Evolutionary conservation across 176 grass and related monocot species (phyloP), one percentile per base, ranked within the genome.

Genomic region (Hordeum marinum): DNA sequence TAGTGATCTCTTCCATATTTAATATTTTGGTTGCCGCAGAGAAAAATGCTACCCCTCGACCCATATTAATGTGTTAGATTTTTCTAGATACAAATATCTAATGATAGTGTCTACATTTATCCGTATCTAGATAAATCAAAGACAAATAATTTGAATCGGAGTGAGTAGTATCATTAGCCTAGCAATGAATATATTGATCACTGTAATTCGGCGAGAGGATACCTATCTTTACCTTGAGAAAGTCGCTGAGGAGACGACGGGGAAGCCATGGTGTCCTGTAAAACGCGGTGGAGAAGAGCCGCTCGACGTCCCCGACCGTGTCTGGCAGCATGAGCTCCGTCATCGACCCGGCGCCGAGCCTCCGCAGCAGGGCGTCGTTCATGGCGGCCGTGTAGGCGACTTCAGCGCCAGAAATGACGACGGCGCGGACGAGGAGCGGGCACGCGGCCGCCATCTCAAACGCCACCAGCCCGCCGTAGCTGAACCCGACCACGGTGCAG

Each of bases 391-490:
- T 83, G 88, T 88, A 83, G 64, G 40, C 6, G 31, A 71, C 21
- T 2, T 76, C 50, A 10, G 86, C 78, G 37, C 88, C 88, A 45
- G 88, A 88, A 12, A 74, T 20, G 79, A 91, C 82, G 11, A 94
- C 59, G 12, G 37, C 68, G 11, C 12, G 60, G 24, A 94, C 86
- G 7, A 88, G 75, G 1, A 34, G 50, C 34, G 85, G 92, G 54
- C 55, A 34, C 68, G 52, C 34, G 55, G 83, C 79, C 12, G 85
- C 85, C 92, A 94, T 88, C 80, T 71, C 67, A 57, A 94, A 91
- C 63, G 88, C 82, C 75, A 94, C 86, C 26, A 91, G 36, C 25
- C 88, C 92, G 11, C 88, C 82, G 80, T 91, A 94, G 89, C 89
- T 91, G 79, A 94, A 90, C 31, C 85, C 89, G 8, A 94, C 92